Base-by-base conservation (phyloP, 2,329 filamentous ascomycete genomes). In the Xylaria sp. region DNA sequence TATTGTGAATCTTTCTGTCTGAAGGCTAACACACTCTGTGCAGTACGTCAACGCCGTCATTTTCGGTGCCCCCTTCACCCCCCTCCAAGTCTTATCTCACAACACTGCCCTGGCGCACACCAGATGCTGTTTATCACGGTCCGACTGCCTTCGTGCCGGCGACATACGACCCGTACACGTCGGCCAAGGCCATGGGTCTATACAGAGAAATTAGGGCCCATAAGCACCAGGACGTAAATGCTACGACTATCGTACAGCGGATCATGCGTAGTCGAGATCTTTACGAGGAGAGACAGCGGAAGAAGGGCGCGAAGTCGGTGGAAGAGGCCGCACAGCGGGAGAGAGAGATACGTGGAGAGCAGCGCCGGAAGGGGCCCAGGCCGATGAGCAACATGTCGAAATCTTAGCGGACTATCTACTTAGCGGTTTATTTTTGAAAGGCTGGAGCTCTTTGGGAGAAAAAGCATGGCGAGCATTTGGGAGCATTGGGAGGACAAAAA, bases 51-150 rank as follows among this genome's bases (percentile, higher is more conserved):
- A 96, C 73, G 87, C 90, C 46, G 87, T 96, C 58, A 79, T 97
- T 63, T 96, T 99, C 71, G 91, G 90, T 44, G 91, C 94, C 0
- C 94, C 94, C 0, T 96, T 96, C 72, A 86, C 88, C 2, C 91
- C 91, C 93, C 2, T 90, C 85, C n/a, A 83, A 85, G 70, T 77
- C 83, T 2, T 99, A 95, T 74, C 83, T 99, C 48, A 81, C 81
- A 60, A 80, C 84, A 1, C 80, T 95, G 51, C 92, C 93, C 0
- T 86, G 86, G 74, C 86, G 88, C 54, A 83, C 82, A 3, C 90
- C 92, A 11, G 81, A 88, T 68, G 88, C 86, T 34, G 90, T 99
- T 62, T 99, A 97, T 75, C 94, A 99, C 76, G 94, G 94, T n/a
- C 91, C 92, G 5, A 99, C 94, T 0, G 83, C 89, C 10, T 97